Base-by-base conservation (phyloP, 352 stramenopile genomes). In the Pythium pyrilobum region DNA sequence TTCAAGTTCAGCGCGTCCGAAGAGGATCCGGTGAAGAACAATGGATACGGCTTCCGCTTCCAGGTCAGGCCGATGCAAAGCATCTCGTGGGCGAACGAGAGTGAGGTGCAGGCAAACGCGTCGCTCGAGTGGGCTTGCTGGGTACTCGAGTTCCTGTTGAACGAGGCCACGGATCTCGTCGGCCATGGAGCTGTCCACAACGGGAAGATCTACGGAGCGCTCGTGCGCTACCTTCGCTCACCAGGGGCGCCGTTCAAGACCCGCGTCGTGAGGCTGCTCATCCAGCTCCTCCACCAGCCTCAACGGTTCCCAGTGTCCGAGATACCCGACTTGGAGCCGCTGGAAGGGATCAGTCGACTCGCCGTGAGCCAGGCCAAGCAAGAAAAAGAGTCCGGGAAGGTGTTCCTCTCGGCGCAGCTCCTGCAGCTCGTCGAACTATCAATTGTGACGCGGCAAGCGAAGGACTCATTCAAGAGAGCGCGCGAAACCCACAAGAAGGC, bases 101-200 rank as follows among this genome's bases (percentile, higher is more conserved):
- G 66, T 2, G 82, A 93, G 24, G 85, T 95, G 24, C 63, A 92
- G 11, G 59, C 64, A 24, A 80, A 77, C 27, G 81, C 85, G 24
- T 94, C 81, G 2, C 63, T 95, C 2, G 83, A 95, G 31, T 95
- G 83, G 77, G 85, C 85, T 3, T 95, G 85, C 52, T 95, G 85
- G 85, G 51, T 92, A 11, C 56, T 95, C 11, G 78, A 90, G 28
- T 77, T 93, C 16, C 51, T 95, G 39, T 59, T 95, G 4, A 91
- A 88, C 44, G 73, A 92, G 34, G 78, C 81, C 1, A 80, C 65
- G 4, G 78, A 87, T 44, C 38, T 94, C 2, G 69, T 92, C 8
- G 52, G 66, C 0, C 69, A 70, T 39, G 83, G 83, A 15, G 81
- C 79, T 16, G 81, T 94, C 4, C 85, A 95, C 58, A 90, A 92